Percentiles rank a stretch among this genome's conserved stretches.
phyloP scores from a whole-genome alignment of 1,139 yeast genomes.

The Lodderomyces orthopsilosis region DNA sequence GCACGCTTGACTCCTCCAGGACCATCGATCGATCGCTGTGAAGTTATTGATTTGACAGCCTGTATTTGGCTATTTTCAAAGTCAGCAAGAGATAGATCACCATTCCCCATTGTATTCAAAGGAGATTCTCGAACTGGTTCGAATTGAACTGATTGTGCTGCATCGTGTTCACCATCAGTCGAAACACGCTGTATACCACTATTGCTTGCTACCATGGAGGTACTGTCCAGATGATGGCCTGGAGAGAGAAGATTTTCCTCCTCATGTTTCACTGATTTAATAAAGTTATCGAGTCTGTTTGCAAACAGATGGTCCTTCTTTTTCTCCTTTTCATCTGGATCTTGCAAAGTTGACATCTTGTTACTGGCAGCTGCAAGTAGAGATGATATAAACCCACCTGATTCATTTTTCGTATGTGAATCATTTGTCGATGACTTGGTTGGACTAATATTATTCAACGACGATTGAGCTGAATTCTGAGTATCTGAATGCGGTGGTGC shows the following conservation, averaged over 20 bases:
- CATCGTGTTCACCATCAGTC: neutral
- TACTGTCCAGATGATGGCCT: neutral
- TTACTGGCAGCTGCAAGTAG: constrained; percentile 30
- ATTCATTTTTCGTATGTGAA: constrained; percentile 11
- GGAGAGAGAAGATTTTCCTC: constrained; percentile 2
- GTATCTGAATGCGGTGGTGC: constrained; percentile 1
- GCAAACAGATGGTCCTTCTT: constrained; percentile 19
- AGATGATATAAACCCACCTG: constrained; percentile 26
- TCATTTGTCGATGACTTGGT: neutral
- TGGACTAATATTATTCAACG: neutral
- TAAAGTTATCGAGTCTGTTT: constrained; percentile 18
- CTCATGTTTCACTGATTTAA: constrained; percentile 17
- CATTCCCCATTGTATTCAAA: constrained; percentile 66
- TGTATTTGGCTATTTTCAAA: constrained; percentile 29
- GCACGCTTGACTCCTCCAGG: constrained; percentile 15
- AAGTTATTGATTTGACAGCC: constrained; percentile 7
- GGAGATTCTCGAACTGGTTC: constrained; percentile 58
- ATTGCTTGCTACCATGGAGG: constrained; percentile 5
- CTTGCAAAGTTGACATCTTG: constrained; percentile 14
- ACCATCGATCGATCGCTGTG: constrained; percentile 14
- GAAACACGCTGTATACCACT: constrained; percentile 3
- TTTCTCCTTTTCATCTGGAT: constrained; percentile 11
- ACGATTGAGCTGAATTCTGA: constrained; percentile 1
- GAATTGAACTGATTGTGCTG: constrained; percentile 38
- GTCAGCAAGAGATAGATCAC: constrained; percentile 62